phyloP scores from a whole-genome alignment of 2,329 filamentous ascomycete species.

The Aspergillus ochraceus region DNA sequence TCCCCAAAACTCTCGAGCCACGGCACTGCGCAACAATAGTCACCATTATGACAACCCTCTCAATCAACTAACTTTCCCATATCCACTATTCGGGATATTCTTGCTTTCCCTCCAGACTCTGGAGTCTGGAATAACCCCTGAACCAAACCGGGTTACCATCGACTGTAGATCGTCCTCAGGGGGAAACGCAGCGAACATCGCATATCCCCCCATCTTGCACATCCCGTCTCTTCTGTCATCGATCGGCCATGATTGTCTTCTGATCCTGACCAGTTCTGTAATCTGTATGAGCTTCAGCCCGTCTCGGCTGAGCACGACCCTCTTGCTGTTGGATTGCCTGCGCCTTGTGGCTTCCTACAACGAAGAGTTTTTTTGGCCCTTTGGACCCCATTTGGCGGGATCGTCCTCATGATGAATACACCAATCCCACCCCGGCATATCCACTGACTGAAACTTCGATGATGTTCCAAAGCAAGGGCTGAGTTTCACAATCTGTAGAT shows the following conservation, averaged over 20 bases:
- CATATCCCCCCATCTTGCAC: not conserved
- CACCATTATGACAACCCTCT: not conserved
- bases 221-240: not conserved
- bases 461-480: not conserved
- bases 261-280: not conserved
- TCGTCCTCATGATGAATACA: not conserved
- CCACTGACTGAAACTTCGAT: not conserved
- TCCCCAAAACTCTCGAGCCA: not conserved
- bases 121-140: slow-evolving; percentile 1
- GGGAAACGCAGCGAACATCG: not conserved
- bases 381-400: not conserved
- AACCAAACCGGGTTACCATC: not conserved
- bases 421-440: not conserved
- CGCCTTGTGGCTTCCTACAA: not conserved
- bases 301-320: not conserved
- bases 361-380: not conserved
- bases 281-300: not conserved
- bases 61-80: not conserved
- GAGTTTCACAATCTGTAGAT: not conserved
- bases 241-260: slow-evolving; percentile 8
- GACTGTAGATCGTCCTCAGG: slow-evolving; percentile 3
- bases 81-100: not conserved
- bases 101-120: not conserved
- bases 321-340: not conserved
- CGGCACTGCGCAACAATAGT: not conserved